Conservation (phyloP, 306 rosid species). For the Cyclanthera cordifolia region DNA sequence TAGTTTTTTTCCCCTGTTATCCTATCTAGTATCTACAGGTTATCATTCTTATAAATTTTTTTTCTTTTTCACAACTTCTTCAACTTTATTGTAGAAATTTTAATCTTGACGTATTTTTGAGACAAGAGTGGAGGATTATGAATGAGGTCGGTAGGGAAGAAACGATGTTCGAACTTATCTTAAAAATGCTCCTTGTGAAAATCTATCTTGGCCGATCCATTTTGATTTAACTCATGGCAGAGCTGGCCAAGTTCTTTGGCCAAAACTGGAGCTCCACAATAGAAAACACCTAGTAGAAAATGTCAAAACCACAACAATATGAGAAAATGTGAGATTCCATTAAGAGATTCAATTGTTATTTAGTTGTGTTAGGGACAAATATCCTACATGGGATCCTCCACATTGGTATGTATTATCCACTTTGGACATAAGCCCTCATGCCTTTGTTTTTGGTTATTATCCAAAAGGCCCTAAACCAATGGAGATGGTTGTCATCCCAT, state of each 20-base stretch:
- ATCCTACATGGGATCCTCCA: too few species aligned
- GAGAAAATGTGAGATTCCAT: not conserved
- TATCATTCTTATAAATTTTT: not conserved
- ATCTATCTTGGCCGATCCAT: conserved; percentile 86
- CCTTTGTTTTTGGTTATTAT: too few species aligned
- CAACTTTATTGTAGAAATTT: not conserved
- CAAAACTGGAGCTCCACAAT: conserved; percentile 91
- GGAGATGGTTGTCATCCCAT: too few species aligned
- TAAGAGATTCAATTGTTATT: not conserved
- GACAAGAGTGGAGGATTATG: not conserved
- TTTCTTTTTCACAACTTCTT: not conserved
- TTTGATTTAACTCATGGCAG: conserved; percentile 80
- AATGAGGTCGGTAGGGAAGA: not conserved
- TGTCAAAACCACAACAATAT: conserved; percentile 17
- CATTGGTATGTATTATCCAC: too few species aligned
- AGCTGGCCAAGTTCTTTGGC: conserved; percentile 88
- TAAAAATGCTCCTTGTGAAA: conserved; percentile 95
- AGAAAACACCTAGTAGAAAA: conserved; percentile 68
- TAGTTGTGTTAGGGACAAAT: too few species aligned
- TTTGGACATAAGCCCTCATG: too few species aligned
- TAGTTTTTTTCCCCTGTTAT: not conserved
- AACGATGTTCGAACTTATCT: conserved; percentile 13
- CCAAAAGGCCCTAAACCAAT: too few species aligned
- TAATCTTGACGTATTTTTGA: not conserved
- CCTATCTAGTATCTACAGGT: conserved; percentile 3